Conservation (phyloP, 495 filamentous ascomycete species). For the Aspergillus hancockii region DNA sequence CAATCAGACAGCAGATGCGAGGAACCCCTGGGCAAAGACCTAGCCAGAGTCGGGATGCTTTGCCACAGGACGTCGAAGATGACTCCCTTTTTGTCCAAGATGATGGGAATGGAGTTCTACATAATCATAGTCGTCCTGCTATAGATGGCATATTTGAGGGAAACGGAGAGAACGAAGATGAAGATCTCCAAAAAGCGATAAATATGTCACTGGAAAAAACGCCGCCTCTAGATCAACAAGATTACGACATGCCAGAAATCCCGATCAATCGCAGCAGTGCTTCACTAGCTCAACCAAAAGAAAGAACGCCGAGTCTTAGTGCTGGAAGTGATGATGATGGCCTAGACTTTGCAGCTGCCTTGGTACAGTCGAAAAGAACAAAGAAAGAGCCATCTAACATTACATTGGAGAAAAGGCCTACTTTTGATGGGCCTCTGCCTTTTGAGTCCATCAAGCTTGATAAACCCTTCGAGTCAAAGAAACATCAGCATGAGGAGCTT, state of each 20-base stretch:
- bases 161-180: conserved; percentile 58
- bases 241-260: conserved; percentile 38
- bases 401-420: conserved; percentile 17
- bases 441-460: conserved; percentile 82
- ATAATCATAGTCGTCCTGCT: conserved; percentile 28
- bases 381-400: conserved; percentile 26
- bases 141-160: conserved; percentile 47
- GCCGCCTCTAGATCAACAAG: conserved; percentile 24
- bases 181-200: conserved; percentile 80
- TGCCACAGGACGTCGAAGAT: conserved; percentile 34
- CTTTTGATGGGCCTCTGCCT: conserved; percentile 76
- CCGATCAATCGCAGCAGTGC: conserved; percentile 28
- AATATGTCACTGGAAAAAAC: conserved; percentile 66
- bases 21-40: conserved; percentile 31
- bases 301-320: conserved; percentile 17
- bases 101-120: conserved; percentile 32
- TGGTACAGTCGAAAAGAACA: conserved; percentile 41
- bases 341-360: conserved; percentile 45
- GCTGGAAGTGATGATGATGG: conserved; percentile 45
- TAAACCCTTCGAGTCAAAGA: conserved; percentile 56
- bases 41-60: conserved; percentile 17
- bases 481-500: conserved; percentile 22
- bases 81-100: conserved; percentile 70
- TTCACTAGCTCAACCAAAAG: conserved; percentile 15
- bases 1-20: conserved; percentile 39